phyloP scores from a whole-genome alignment of 768 basidiomycete species.

The Boletus speciosus region DNA sequence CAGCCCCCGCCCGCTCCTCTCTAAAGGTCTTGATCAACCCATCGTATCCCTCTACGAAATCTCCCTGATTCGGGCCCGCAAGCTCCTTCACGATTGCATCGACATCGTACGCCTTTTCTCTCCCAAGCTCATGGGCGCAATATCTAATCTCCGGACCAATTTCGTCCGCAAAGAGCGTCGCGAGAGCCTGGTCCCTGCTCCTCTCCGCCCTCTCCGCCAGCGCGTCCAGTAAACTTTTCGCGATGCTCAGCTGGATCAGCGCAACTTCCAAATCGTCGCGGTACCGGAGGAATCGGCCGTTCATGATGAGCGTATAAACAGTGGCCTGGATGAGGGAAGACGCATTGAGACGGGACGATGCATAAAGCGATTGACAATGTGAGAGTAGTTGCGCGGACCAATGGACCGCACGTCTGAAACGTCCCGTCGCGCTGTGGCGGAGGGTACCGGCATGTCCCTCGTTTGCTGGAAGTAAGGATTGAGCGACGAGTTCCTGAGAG shows the following conservation, averaged over 20 bases:
- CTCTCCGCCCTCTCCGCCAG: conserved; percentile 61
- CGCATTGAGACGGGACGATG: conserved; percentile 48
- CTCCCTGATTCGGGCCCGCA: conserved; percentile 50
- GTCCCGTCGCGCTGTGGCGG: conserved; percentile 71
- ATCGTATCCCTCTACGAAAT: conserved; percentile 64
- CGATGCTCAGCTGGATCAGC: conserved; percentile 72
- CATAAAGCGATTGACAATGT: conserved; percentile 63
- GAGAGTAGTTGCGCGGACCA: conserved; percentile 78
- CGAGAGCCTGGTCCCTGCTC: conserved; percentile 84
- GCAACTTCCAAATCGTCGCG: conserved; percentile 74
- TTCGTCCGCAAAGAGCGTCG: conserved; percentile 78
- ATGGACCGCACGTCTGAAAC: conserved; percentile 74
- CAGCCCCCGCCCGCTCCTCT: conserved; percentile 36
- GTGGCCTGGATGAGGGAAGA: conserved; percentile 64
- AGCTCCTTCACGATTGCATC: conserved; percentile 69
- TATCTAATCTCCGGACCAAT: conserved; percentile 89
- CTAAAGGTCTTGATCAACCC: conserved; percentile 50
- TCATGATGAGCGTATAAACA: conserved; percentile 75
- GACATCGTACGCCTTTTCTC: conserved; percentile 75
- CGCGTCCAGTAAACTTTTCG: conserved; percentile 67
- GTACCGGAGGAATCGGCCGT: conserved; percentile 79
- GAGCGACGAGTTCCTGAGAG: conserved; percentile 69
- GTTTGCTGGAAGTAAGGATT: conserved; percentile 51
- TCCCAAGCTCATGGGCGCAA: conserved; percentile 85
- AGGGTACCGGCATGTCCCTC: conserved; percentile 51